phyloP scores from a whole-genome alignment of 2,329 filamentous ascomycete species.

The Fusarium oligoseptatum region DNA sequence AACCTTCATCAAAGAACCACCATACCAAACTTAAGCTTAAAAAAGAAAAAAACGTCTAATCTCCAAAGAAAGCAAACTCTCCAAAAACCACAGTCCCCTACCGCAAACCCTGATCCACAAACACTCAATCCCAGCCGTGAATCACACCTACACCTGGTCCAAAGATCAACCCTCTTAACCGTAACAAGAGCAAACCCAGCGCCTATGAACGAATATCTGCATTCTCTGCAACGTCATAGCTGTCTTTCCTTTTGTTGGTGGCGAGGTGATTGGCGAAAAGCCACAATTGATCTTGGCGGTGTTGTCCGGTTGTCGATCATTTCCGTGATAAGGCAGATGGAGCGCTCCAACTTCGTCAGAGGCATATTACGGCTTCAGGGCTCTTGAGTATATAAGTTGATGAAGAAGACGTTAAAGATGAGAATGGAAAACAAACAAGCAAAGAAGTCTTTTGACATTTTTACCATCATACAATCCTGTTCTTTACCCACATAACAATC shows the following conservation, averaged over 20 bases:
- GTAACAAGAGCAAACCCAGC: background rate
- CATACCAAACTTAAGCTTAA: background rate
- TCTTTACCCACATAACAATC: background rate
- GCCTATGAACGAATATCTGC: background rate
- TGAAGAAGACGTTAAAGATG: background rate
- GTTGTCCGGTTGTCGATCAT: background rate
- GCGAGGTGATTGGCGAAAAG: background rate
- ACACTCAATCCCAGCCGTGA: background rate
- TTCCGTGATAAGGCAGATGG: background rate
- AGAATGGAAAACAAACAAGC: background rate
- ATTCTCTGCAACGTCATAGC: background rate
- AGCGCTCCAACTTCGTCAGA: background rate
- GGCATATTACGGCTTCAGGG: background rate
- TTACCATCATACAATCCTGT: background rate
- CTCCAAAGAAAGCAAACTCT: background rate
- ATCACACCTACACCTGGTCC: background rate
- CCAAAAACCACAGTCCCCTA: background rate
- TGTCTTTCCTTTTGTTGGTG: background rate
- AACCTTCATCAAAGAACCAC: background rate
- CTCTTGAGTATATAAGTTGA: background rate
- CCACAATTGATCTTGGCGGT: background rate
- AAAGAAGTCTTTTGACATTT: background rate
- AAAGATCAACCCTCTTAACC: background rate
- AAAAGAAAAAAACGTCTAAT: background rate
- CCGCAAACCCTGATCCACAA: background rate